A percentile compares a stretch with the other conserved stretches of the same genome.
phyloP scores from a whole-genome alignment of 495 filamentous ascomycete genomes.

The Lasiosphaeria ovina region DNA sequence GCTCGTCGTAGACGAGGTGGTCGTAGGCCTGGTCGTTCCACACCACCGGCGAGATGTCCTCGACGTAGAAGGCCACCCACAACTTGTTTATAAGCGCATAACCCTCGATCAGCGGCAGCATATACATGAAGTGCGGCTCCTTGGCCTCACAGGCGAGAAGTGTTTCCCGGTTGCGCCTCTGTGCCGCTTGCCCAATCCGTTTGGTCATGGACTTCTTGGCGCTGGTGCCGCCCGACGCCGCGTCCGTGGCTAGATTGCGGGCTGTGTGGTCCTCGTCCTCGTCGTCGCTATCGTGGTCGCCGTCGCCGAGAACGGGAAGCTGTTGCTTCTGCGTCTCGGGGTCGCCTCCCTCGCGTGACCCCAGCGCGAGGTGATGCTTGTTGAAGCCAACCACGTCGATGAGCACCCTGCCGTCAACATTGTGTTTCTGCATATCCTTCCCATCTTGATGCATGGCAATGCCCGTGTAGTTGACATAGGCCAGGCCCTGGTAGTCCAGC shows the following conservation, averaged over 20 bases:
- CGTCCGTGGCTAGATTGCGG: neutral
- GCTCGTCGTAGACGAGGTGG: conserved; percentile 38
- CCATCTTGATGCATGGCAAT: conserved; percentile 24
- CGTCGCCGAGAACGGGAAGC: conserved; percentile 13
- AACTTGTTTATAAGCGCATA: conserved; percentile 42
- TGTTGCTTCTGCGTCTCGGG: conserved; percentile 13
- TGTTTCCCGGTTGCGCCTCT: conserved; percentile 28
- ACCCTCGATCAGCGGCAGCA: conserved; percentile 37
- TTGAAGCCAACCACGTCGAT: conserved; percentile 40
- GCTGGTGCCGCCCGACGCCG: neutral
- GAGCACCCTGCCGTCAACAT: conserved; percentile 36
- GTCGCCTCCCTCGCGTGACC: conserved; percentile 25
- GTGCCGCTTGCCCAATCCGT: conserved; percentile 24
- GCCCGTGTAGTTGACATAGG: conserved; percentile 32
- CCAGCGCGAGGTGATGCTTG: conserved; percentile 34
- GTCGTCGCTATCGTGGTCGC: conserved; percentile 1
- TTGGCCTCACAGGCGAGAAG: conserved; percentile 25
- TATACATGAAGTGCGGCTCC: conserved; percentile 31
- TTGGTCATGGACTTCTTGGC: conserved; percentile 6
- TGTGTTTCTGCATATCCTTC: conserved; percentile 20
- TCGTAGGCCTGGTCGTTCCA: conserved; percentile 41
- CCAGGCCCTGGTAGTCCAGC: conserved; percentile 36
- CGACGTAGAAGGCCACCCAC: conserved; percentile 39
- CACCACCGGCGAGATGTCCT: conserved; percentile 30
- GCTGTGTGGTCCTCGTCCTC: neutral